A percentile compares a stretch with the other conserved stretches of the same genome.
Evolutionary conservation across 2,329 filamentous ascomycete species (phyloP).

Genomic region (Ustilaginoidea virens): DNA sequence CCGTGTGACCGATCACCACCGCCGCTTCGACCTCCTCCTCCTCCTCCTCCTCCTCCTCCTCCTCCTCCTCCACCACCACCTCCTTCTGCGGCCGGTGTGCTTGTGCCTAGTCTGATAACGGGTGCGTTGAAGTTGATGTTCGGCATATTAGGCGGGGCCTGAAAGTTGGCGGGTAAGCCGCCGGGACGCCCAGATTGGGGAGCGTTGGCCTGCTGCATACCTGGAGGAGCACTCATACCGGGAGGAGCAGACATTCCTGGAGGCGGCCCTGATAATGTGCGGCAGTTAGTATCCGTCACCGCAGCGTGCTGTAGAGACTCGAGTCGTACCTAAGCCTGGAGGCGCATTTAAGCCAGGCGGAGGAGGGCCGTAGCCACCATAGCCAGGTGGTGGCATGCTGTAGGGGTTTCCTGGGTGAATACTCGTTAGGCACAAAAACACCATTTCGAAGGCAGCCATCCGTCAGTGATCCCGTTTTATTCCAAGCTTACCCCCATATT

Average conservation of each 20-base stretch:
- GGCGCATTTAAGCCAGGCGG: constrained; percentile 60
- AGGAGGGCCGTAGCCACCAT: constrained; percentile 47
- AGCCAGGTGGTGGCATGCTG: constrained; percentile 61
- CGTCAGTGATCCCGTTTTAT: no score
- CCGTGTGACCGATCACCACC: constrained; percentile 23
- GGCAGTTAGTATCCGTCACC: background rate
- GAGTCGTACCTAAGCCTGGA: constrained; percentile 61
- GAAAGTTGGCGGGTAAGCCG: constrained; percentile 69
- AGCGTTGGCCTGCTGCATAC: constrained; percentile 60
- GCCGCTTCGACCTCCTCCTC: no score
- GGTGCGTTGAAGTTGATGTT: constrained; percentile 98
- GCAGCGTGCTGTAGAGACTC: background rate
- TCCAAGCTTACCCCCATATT: constrained; percentile 35
- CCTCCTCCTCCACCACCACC: constrained; percentile 34
- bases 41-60: no score
- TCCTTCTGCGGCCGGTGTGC: constrained; percentile 35
- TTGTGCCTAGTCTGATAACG: constrained; percentile 82
- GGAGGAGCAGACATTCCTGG: constrained; percentile 66
- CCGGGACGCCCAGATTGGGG: constrained; percentile 67
- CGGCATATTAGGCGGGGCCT: constrained; percentile 79
- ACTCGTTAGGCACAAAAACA: no score
- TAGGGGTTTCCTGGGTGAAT: constrained; percentile 37
- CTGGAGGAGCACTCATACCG: constrained; percentile 67
- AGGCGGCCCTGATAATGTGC: constrained; percentile 42
- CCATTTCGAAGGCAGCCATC: no score